Conservation (phyloP, 1,284 basidiomycete genomes). For the Testicularia cyperi region DNA sequence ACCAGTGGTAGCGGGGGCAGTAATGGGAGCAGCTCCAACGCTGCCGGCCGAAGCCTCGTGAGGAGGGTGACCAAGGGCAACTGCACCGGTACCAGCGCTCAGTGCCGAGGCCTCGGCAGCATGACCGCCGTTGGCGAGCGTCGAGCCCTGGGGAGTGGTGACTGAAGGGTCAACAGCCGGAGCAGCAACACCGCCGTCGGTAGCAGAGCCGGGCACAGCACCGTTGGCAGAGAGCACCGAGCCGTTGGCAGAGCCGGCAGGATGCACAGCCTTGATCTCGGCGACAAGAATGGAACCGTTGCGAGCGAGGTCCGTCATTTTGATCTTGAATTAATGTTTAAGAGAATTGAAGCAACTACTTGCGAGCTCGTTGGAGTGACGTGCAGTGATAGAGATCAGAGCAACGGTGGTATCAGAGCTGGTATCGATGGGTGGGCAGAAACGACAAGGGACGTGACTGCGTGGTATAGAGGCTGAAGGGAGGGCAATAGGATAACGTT, state of each 20-base stretch:
- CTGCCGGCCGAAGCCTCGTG: constrained; percentile 6
- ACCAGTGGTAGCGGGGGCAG: background rate
- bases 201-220: constrained; percentile 6
- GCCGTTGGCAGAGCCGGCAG: constrained; percentile 11
- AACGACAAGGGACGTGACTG: too few relatives aligned
- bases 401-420: too few relatives aligned
- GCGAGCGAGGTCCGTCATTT: constrained; percentile 33
- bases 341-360: background rate
- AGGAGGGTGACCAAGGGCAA: constrained; percentile 14
- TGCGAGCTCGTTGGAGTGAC: too few relatives aligned
- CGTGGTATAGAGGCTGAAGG: too few relatives aligned
- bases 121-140: constrained; percentile 10
- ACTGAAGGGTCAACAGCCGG: constrained; percentile 21
- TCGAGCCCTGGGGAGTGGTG: constrained; percentile 11
- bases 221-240: constrained; percentile 1
- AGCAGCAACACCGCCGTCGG: constrained; percentile 19
- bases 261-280: constrained; percentile 38
- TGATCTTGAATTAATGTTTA: constrained; percentile 5
- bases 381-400: too few relatives aligned
- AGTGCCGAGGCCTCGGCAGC: constrained; percentile 13
- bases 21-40: background rate
- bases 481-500: too few relatives aligned
- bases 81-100: constrained; percentile 24
- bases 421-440: too few relatives aligned
- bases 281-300: constrained; percentile 39